Evolutionary conservation across 108 stramenopile species (phyloP), one percentile per base, ranked within the genome.

Genomic region (Cylindrotheca fusiformis): DNA sequence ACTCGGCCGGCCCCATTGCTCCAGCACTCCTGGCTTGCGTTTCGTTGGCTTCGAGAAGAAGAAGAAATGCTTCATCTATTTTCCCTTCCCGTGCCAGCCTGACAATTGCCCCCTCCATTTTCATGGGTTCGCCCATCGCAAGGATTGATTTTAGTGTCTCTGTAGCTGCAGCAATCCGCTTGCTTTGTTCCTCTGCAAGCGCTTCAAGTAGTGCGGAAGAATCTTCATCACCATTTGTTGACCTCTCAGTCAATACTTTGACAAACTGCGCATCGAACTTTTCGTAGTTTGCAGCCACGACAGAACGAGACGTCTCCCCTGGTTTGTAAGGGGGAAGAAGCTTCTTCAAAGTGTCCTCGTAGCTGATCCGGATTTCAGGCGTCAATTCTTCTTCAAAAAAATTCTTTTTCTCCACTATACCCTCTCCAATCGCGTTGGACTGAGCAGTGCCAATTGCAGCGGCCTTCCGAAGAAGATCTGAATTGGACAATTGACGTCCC

Each of bases 91-190:
- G 75, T 19, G 76, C 86, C 57, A 91, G 58, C 65, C 79, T 84
- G 29, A 94, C 76, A 48, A 94, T 84, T 23, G 79, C 82, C 8
- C 93, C 93, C 68, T 90, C 89, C 93, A 94, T 94, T 36, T 78
- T 77, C 84, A 80, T 84, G n/a, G 88, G 92, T 24, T 90, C 89
- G 21, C 93, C 89, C 60, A 79, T 48, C 24, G 87, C 68, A 21
- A 90, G 71, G 23, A 94, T 83, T 12, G 55, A 51, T 57, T 85
- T 88, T 20, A 90, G 62, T 25, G 65, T 56, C 44, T 83, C 86
- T 3, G 93, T 82, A 2, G 93, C 93, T 18, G 58, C 82, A 21
- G 68, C 60, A 3, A 94, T 72, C 30, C 86, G 62, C 22, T 77
- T 85, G 23, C 78, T 75, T 67, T 94, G 93, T 56, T 90, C 87